A percentile compares a stretch with the other conserved stretches of the same genome.
Conservation (phyloP, 805 yeast genomes). For the Torulaspora delbrueckii region DNA sequence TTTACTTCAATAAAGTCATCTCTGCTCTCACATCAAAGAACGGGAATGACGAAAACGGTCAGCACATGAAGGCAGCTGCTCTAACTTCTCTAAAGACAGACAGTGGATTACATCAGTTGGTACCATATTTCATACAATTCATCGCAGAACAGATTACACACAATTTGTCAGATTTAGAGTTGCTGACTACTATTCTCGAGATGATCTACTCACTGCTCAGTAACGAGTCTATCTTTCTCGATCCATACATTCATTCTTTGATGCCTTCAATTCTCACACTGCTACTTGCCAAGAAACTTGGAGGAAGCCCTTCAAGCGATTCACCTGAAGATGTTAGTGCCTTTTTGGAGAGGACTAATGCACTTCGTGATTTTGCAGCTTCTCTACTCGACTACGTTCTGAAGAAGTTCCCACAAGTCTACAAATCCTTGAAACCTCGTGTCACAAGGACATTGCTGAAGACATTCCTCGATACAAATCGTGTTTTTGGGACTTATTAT, state of each 20-base stretch:
- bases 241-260: constrained; percentile 92
- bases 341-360: constrained; percentile 42
- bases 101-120: constrained; percentile 93
- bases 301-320: constrained; percentile 40
- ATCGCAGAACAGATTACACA: constrained; percentile 93
- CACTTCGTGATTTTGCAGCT: constrained; percentile 85
- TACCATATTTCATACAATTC: constrained; percentile 94
- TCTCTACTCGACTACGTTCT: constrained; percentile 75
- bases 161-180: constrained; percentile 65
- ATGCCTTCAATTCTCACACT: constrained; percentile 95
- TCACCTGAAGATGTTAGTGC: constrained; percentile 23
- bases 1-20: constrained; percentile 87
- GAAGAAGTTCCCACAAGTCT: constrained; percentile 72
- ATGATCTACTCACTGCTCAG: constrained; percentile 79
- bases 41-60: constrained; percentile 36
- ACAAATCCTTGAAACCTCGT: constrained; percentile 85
- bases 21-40: constrained; percentile 64
- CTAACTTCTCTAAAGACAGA: constrained; percentile 79
- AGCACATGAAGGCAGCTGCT: constrained; percentile 67
- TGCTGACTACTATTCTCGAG: constrained; percentile 80
- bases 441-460: constrained; percentile 88
- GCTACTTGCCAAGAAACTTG: constrained; percentile 83
- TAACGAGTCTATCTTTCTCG: constrained; percentile 80
- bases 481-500: constrained; percentile 83
- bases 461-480: constrained; percentile 80